phyloP scores from a whole-genome alignment of 1,284 basidiomycete genomes.

The Porogramme epimiltina region DNA sequence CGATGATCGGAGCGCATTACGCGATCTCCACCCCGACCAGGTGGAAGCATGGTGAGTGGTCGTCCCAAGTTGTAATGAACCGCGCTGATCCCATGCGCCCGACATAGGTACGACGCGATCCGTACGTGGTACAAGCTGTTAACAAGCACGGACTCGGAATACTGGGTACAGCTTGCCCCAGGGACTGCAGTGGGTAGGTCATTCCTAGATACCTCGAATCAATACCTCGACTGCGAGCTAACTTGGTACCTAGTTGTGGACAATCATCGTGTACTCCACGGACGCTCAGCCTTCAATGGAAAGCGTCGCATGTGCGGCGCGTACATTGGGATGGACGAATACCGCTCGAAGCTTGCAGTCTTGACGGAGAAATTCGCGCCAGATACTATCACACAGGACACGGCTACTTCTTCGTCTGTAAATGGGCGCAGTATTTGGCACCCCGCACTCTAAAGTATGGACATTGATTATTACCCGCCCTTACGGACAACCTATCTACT shows the following conservation, averaged over 20 bases:
- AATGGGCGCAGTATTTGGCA: conserved; percentile 39
- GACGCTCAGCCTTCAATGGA: conserved; percentile 87
- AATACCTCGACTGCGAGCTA: neutral
- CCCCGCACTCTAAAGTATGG: conserved; percentile 27
- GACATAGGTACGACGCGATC: conserved; percentile 79
- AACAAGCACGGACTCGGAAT: conserved; percentile 82
- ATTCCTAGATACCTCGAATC: conserved; percentile 45
- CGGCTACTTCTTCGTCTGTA: conserved; percentile 17
- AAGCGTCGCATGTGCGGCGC: conserved; percentile 93
- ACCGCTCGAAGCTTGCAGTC: conserved; percentile 74
- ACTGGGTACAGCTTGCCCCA: conserved; percentile 86
- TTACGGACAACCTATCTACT: too few relatives aligned
- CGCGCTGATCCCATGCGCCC: too few relatives aligned
- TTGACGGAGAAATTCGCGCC: conserved; percentile 59
- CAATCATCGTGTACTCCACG: conserved; percentile 95
- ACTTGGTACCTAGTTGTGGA: conserved; percentile 67
- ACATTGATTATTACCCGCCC: too few relatives aligned
- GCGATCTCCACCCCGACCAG: conserved; percentile 52
- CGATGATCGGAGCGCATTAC: conserved; percentile 87
- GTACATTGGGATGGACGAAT: conserved; percentile 92
- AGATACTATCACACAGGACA: conserved; percentile 25
- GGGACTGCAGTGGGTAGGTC: conserved; percentile 84
- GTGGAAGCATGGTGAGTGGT: conserved; percentile 70
- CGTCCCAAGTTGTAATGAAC: neutral
- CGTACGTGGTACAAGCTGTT: conserved; percentile 78